Evolutionary conservation across 805 yeast genomes (phyloP).

Genomic region (Kregervanrija fluxuum): DNA sequence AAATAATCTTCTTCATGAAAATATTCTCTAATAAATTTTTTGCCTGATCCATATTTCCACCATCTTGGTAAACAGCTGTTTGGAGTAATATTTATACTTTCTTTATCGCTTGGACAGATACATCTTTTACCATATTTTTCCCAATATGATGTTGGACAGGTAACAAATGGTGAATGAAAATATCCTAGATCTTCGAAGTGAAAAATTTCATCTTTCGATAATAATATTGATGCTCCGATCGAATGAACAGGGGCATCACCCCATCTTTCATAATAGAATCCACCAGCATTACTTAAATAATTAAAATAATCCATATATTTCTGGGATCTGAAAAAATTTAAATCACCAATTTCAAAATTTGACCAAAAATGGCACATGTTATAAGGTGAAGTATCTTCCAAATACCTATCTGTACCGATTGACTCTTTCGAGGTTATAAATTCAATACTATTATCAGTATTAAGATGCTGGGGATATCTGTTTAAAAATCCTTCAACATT

Average conservation of each 20-base stretch:
- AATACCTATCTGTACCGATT: constrained; percentile 29
- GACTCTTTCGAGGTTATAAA: constrained; percentile 49
- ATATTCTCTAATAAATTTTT: constrained; percentile 43
- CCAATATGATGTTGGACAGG: constrained; percentile 50
- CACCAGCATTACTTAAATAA: constrained; percentile 58
- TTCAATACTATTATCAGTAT: constrained; percentile 54
- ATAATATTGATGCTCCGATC: constrained; percentile 53
- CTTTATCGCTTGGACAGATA: constrained; percentile 33
- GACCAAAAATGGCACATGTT: constrained; percentile 87
- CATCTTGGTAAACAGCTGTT: constrained; percentile 65
- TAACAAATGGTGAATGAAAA: constrained; percentile 59
- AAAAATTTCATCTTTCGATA: constrained; percentile 55
- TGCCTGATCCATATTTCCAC: constrained; percentile 70
- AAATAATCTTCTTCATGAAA: constrained; percentile 24
- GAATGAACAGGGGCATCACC: constrained; percentile 94
- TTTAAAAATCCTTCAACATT: constrained; percentile 57
- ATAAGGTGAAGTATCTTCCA: constrained; percentile 43
- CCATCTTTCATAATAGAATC: constrained; percentile 86
- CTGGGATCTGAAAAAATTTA: constrained; percentile 63
- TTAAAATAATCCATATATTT: constrained; percentile 57
- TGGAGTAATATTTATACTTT: constrained; percentile 32
- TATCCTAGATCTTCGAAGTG: constrained; percentile 83
- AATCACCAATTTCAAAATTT: constrained; percentile 70
- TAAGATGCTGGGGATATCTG: constrained; percentile 53
- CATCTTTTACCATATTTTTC: constrained; percentile 52